These are phyloP conservation scores for Przewalskia tangutica DNA, from an alignment of 257 asterid genomes.

Conservation along the genomic window DNA sequence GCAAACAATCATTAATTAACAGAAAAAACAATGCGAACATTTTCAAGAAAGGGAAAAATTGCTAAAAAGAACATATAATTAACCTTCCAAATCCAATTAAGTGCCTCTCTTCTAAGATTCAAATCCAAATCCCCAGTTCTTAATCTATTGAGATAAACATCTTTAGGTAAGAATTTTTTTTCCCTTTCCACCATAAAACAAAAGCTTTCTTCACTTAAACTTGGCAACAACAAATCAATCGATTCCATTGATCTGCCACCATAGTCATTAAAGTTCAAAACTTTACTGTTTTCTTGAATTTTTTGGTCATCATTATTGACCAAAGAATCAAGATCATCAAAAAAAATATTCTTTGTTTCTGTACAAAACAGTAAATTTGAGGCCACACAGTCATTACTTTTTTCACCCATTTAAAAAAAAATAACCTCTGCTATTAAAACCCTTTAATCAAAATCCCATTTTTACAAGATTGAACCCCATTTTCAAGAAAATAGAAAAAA, in stretches of 20 bases:
- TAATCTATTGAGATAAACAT: slow-evolving; percentile 60
- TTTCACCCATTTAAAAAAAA: slow-evolving; percentile 27
- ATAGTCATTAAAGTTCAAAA: slow-evolving; percentile 15
- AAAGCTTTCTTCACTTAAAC: slow-evolving; percentile 27
- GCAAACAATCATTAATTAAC: neutral
- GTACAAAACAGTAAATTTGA: slow-evolving; percentile 42
- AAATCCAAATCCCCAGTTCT: slow-evolving; percentile 63
- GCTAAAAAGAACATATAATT: slow-evolving; percentile 5
- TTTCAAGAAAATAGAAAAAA: neutral
- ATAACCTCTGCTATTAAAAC: neutral
- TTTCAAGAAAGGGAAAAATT: neutral
- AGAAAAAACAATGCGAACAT: neutral
- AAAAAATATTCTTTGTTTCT: slow-evolving; percentile 26
- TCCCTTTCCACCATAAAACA: slow-evolving; percentile 50
- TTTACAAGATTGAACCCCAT: neutral
- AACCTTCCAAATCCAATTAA: slow-evolving; percentile 87
- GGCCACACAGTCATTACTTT: slow-evolving; percentile 24
- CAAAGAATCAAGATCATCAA: slow-evolving; percentile 32
- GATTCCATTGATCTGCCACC: slow-evolving; percentile 35
- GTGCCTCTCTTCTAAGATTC: slow-evolving; percentile 47
- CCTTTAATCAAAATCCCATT: slow-evolving; percentile 1
- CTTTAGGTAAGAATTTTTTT: slow-evolving; percentile 36
- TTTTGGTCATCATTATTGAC: slow-evolving; percentile 15
- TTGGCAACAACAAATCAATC: neutral
- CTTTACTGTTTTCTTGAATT: slow-evolving; percentile 15